phyloP scores from a whole-genome alignment of 352 stramenopile species.

The Globisporangium emineosum region DNA sequence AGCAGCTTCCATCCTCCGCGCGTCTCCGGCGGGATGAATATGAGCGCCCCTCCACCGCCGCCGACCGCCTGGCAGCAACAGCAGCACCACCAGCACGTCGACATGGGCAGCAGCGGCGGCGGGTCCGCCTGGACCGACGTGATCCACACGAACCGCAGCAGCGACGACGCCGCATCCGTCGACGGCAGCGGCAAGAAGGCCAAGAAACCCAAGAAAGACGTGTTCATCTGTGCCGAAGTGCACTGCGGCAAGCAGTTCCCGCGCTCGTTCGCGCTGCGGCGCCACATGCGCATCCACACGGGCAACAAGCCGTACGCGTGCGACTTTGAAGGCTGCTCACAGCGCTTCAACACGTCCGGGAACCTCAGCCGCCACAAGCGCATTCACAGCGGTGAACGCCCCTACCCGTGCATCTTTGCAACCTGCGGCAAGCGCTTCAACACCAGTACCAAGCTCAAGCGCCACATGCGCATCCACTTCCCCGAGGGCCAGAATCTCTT shows the following conservation, averaged over 20 bases:
- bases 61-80: slow-evolving; percentile 1
- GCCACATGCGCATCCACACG: slow-evolving; percentile 85
- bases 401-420: slow-evolving; percentile 75
- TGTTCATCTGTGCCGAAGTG: slow-evolving; percentile 72
- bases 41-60: background rate
- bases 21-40: no score
- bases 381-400: slow-evolving; percentile 82
- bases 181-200: slow-evolving; percentile 20
- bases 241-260: slow-evolving; percentile 86
- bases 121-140: slow-evolving; percentile 5
- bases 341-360: slow-evolving; percentile 86
- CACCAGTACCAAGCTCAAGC: slow-evolving; percentile 88
- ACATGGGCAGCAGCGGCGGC: slow-evolving; percentile 2
- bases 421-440: slow-evolving; percentile 85
- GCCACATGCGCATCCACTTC: slow-evolving; percentile 87
- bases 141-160: background rate
- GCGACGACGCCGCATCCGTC: background rate
- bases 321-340: slow-evolving; percentile 66
- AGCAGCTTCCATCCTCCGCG: background rate
- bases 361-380: slow-evolving; percentile 87
- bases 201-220: slow-evolving; percentile 49
- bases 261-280: slow-evolving; percentile 74
- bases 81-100: slow-evolving; percentile 8
- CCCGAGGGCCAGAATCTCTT: slow-evolving; percentile 75
- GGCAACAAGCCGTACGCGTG: slow-evolving; percentile 81